phyloP scores from a whole-genome alignment of 176 grass and related monocot genomes.

The Tillandsia fasciculata region DNA sequence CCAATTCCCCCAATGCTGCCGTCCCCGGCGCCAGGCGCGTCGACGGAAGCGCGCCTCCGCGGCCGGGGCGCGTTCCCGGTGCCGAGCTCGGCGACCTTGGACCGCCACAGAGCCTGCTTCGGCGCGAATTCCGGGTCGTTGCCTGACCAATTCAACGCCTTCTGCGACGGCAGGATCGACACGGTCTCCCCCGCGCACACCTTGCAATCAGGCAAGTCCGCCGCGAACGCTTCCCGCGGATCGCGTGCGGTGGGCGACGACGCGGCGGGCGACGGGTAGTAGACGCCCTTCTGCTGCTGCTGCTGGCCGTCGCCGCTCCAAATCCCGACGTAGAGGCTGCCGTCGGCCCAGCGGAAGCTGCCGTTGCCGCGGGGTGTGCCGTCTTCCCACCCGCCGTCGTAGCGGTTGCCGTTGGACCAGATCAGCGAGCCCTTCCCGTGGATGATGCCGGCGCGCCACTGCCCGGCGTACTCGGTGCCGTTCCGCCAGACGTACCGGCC shows the following conservation, averaged over 20 bases:
- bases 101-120: background rate
- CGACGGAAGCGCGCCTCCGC: background rate
- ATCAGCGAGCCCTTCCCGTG: slow-evolving; percentile 57
- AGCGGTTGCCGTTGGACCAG: slow-evolving; percentile 70
- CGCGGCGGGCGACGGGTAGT: slow-evolving; percentile 61
- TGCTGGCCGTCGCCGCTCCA: slow-evolving; percentile 51
- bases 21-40: slow-evolving; percentile 5
- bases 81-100: background rate
- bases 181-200: slow-evolving; percentile 10
- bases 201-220: slow-evolving; percentile 44
- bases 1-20: background rate
- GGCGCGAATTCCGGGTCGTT: background rate
- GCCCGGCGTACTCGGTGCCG: slow-evolving; percentile 76
- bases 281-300: slow-evolving; percentile 73
- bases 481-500: slow-evolving; percentile 82
- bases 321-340: slow-evolving; percentile 61
- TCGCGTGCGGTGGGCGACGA: slow-evolving; percentile 56
- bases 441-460: slow-evolving; percentile 64
- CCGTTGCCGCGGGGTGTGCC: slow-evolving; percentile 69
- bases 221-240: slow-evolving; percentile 62
- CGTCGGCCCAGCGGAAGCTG: slow-evolving; percentile 73
- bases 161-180: slow-evolving; percentile 26
- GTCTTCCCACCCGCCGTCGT: slow-evolving; percentile 84
- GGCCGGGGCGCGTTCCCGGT: too few relatives aligned
- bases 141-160: slow-evolving; percentile 20